Conservation (phyloP, 108 stramenopile genomes). For the Skeletonema potamos region DNA sequence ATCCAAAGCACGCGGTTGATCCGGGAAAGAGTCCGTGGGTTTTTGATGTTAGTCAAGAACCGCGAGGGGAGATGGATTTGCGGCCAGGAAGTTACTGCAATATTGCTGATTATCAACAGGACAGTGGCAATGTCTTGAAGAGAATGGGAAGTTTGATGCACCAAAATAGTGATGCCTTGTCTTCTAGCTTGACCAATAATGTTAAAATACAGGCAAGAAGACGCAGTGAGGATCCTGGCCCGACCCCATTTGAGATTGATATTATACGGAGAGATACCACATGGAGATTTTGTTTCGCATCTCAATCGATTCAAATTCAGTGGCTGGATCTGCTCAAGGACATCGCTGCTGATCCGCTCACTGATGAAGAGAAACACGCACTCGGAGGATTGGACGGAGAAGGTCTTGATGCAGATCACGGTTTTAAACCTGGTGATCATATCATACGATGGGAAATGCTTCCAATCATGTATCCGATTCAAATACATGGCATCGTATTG, state of each 20-base stretch:
- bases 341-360: background rate
- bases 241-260: conserved; percentile 49
- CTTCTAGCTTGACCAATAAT: background rate
- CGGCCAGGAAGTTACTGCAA: background rate
- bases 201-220: conserved; percentile 27
- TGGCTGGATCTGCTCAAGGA: conserved; percentile 34
- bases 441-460: conserved; percentile 62
- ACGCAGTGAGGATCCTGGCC: conserved; percentile 26
- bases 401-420: conserved; percentile 40
- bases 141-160: conserved; percentile 11
- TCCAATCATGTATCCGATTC: conserved; percentile 51
- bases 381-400: conserved; percentile 7
- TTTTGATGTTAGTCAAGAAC: conserved; percentile 18
- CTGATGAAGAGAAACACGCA: conserved; percentile 5
- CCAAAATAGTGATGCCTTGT: background rate
- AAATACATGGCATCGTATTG: conserved; percentile 54
- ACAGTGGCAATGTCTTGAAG: background rate
- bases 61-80: conserved; percentile 41
- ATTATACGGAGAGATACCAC: conserved; percentile 34
- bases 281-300: conserved; percentile 58
- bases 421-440: conserved; percentile 55
- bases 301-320: conserved; percentile 31
- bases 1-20: conserved; percentile 13
- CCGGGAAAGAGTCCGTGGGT: conserved; percentile 30
- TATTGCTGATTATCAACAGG: background rate